phyloP scores from a whole-genome alignment of 176 grass and related monocot genomes.

The Bothriochloa decipiens region DNA sequence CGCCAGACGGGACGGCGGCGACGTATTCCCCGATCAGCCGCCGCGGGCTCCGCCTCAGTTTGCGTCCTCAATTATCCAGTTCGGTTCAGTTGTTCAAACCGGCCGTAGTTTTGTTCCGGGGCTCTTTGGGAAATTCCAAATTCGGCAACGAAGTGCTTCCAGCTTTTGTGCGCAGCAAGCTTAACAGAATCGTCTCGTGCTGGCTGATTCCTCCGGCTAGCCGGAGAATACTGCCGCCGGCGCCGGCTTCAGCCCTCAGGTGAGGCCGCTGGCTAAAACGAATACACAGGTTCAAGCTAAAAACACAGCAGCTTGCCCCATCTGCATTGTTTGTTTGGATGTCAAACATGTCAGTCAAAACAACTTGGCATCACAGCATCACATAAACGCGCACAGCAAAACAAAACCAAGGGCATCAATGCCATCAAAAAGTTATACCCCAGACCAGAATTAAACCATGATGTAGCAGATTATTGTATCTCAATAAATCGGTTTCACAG shows the following conservation, averaged over 20 bases:
- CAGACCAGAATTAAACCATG: conserved; percentile 17
- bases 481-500: conserved; percentile 25
- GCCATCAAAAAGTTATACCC: neutral
- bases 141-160: neutral
- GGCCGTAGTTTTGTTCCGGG: neutral
- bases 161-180: neutral
- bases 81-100: neutral
- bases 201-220: neutral
- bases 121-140: neutral
- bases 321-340: neutral
- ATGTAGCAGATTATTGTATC: conserved; percentile 43
- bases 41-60: neutral
- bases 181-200: conserved; percentile 11
- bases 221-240: neutral
- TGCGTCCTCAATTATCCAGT: neutral
- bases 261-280: too few relatives aligned
- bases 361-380: neutral
- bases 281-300: neutral
- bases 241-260: too few relatives aligned
- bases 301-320: neutral
- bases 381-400: neutral
- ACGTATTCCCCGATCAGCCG: conserved; percentile 11
- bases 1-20: conserved; percentile 20
- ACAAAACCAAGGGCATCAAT: neutral
- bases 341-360: neutral